Base-by-base conservation (phyloP, 208 protist genomes). In the Acanthamoeba castellanii region DNA sequence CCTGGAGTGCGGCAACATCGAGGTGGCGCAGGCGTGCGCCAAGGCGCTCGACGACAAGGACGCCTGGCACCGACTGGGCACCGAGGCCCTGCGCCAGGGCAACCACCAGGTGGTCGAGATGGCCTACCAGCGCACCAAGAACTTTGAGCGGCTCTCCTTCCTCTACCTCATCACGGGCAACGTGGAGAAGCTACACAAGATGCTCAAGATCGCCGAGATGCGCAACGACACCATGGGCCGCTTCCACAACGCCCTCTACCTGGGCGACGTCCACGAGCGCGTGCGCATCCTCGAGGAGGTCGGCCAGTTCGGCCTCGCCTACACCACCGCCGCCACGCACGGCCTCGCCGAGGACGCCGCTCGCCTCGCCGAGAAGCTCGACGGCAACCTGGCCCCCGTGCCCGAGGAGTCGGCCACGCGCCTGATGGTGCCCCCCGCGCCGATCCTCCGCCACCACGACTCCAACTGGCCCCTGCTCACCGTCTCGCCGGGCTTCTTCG, bases 1-100 rank as follows among this genome's bases (percentile, higher is more conserved):
- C 11, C 93, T 99, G 34, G 99, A 99, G 96, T 99, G 99, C 96
- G 99, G 99, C 32, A 99, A 99, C 87, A 97, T 99, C 47, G 98
- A 99, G 37, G 97, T 98, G 78, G 96, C 96, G 2, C 74, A 98
- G 6, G 96, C 98, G 61, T 97, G 97, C 13, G 99, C 99, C 45
- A 95, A 97, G 37, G 97, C 98, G 93, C 96, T 99, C 16, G 98
- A 99, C 81, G 96, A 99, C 45, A 96, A 97, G 64, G 96, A 97
- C 13, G 97, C 98, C 93, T 99, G 99, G 99, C 95, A 97, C 47
- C 94, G 96, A 45, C 98, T 99, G 20, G 98, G 98, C 34, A 97
- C 98, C 30, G 98, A 98, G 50, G 99, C 99, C 13, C 97, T 99
- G 37, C 95, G 81, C 92, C 98, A 99, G 95, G 99, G 99, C 88